A percentile compares a stretch with the other conserved stretches of the same genome.
Conservation (phyloP, 352 stramenopile genomes). For the Pythium monospermum region DNA sequence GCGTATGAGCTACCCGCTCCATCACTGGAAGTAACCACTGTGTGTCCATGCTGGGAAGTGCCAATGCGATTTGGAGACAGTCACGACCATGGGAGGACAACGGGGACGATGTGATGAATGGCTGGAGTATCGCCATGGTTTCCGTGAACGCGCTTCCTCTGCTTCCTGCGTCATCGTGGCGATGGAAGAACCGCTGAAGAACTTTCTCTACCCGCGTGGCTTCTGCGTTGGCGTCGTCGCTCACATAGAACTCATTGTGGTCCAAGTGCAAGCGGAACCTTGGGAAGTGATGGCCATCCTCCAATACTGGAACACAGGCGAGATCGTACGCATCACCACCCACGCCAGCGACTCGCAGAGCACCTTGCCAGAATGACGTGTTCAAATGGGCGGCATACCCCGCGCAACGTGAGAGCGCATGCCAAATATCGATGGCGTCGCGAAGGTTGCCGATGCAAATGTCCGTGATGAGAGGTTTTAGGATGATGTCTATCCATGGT, state of each 20-base stretch:
- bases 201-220: neutral
- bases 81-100: too few relatives aligned
- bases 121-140: neutral
- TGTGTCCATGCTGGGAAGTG: constrained; percentile 14
- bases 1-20: too few relatives aligned
- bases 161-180: too few relatives aligned
- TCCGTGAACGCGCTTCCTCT: neutral
- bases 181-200: neutral
- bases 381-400: constrained; percentile 9
- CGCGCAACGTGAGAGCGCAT: neutral
- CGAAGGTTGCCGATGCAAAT: neutral
- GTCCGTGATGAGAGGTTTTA: neutral
- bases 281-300: neutral
- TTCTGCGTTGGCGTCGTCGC: neutral
- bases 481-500: neutral
- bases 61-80: constrained; percentile 4
- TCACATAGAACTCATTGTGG: neutral
- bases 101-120: too few relatives aligned
- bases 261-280: neutral
- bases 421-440: neutral
- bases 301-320: neutral
- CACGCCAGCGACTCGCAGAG: neutral
- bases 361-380: neutral
- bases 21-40: constrained; percentile 7
- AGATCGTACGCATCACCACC: neutral